phyloP scores from a whole-genome alignment of 2,329 filamentous ascomycete species.

The Fusarium sp. region DNA sequence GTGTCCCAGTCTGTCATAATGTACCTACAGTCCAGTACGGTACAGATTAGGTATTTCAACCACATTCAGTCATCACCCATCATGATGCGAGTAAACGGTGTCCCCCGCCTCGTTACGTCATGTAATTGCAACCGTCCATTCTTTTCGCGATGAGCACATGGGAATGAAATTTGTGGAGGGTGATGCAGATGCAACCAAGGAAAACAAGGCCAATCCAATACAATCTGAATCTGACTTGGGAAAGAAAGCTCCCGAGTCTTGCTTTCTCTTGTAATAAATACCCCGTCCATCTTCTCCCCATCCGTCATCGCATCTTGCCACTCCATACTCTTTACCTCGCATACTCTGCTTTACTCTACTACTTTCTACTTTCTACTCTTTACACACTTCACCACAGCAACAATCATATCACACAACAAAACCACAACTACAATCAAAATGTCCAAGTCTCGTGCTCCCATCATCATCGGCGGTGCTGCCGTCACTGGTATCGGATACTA shows the following conservation, averaged over 20 bases:
- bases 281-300: constrained; percentile 34
- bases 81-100: constrained; percentile 30
- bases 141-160: constrained; percentile 38
- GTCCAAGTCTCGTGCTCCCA: constrained; percentile 63
- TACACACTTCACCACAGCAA: neutral
- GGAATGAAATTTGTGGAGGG: constrained; percentile 17
- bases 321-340: constrained; percentile 16
- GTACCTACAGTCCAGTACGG: neutral
- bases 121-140: constrained; percentile 45
- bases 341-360: neutral
- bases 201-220: constrained; percentile 26
- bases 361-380: neutral
- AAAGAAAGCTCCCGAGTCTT: constrained; percentile 14
- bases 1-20: neutral
- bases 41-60: neutral
- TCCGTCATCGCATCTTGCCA: constrained; percentile 19
- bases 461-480: constrained; percentile 71
- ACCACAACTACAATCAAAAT: constrained; percentile 22
- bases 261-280: constrained; percentile 37
- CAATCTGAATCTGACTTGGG: constrained; percentile 7
- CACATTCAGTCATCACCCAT: constrained; percentile 30
- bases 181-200: constrained; percentile 22
- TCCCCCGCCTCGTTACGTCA: constrained; percentile 48
- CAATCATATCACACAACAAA: neutral
- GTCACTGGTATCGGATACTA: constrained; percentile 86